Conservation (phyloP, 495 filamentous ascomycete genomes). For the Hapsidospora chrysogenum region DNA sequence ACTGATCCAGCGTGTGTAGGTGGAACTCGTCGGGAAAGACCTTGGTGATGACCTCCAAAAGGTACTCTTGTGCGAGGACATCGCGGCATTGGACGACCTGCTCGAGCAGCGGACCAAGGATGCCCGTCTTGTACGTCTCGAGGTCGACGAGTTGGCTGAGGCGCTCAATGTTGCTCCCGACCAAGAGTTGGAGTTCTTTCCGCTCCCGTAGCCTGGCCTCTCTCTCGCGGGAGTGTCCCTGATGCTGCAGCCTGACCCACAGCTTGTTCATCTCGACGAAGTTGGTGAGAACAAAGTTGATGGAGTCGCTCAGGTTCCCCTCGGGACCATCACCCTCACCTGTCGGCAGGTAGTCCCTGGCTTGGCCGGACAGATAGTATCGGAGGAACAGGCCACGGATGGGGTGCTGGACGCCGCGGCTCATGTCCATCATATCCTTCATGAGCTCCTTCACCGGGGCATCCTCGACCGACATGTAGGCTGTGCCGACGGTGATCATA, state of each 20-base stretch:
- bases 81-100: constrained; percentile 97
- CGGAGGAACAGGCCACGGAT: constrained; percentile 86
- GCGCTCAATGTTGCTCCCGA: constrained; percentile 88
- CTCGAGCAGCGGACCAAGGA: constrained; percentile 76
- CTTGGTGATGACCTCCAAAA: constrained; percentile 94
- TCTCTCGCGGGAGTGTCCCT: constrained; percentile 87
- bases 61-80: constrained; percentile 92
- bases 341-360: constrained; percentile 68
- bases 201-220: constrained; percentile 86
- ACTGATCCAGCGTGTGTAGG: constrained; percentile 85
- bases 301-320: constrained; percentile 90
- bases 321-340: constrained; percentile 83
- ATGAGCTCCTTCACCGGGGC: constrained; percentile 98
- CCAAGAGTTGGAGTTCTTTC: constrained; percentile 85
- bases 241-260: constrained; percentile 94
- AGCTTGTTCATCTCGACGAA: constrained; percentile 99
- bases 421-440: constrained; percentile 99
- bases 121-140: constrained; percentile 79
- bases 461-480: constrained; percentile 97
- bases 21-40: constrained; percentile 98
- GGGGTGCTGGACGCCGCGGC: constrained; percentile 89
- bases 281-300: constrained; percentile 93
- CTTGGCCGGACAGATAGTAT: constrained; percentile 91
- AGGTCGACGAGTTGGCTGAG: constrained; percentile 92
- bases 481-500: constrained; percentile 97